Evolutionary conservation across 129 eudicot genomes (phyloP).

Genomic region (Pseudognaphalium luteoalbum): DNA sequence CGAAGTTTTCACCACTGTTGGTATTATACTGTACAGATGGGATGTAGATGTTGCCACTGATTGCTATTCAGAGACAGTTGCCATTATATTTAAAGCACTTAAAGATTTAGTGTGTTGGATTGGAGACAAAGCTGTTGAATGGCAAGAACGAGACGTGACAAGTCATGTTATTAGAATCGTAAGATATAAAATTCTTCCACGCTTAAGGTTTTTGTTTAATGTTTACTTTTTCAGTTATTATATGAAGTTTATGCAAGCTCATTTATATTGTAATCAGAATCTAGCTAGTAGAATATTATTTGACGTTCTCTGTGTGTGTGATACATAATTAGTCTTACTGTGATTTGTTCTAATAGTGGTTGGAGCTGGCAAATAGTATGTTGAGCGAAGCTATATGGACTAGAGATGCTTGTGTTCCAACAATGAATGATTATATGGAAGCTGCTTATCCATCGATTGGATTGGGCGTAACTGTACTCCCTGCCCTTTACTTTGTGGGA

Average conservation of each 20-base stretch:
- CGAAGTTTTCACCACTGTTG: no score
- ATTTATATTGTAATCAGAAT: no score
- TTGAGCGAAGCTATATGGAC: slow-evolving; percentile 54
- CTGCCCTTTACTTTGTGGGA: slow-evolving; percentile 52
- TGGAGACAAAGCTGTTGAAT: slow-evolving; percentile 43
- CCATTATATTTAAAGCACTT: slow-evolving; percentile 60
- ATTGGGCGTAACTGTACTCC: slow-evolving; percentile 60
- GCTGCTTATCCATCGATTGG: slow-evolving; percentile 54
- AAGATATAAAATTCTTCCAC: slow-evolving; percentile 12
- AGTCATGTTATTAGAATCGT: slow-evolving; percentile 57
- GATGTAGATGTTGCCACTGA: slow-evolving; percentile 44
- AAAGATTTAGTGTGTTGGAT: slow-evolving; percentile 43
- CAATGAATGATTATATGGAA: slow-evolving; percentile 55
- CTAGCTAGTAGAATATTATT: no score
- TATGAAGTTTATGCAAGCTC: no score
- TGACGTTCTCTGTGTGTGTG: no score
- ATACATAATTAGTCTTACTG: no score
- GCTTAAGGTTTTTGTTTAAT: no score
- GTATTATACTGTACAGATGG: slow-evolving; percentile 48
- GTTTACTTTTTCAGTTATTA: no score
- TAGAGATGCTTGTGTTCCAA: slow-evolving; percentile 28
- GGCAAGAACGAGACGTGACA: slow-evolving; percentile 53
- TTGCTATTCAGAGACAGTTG: slow-evolving; percentile 56
- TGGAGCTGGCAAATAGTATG: slow-evolving; percentile 41
- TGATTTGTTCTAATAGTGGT: slow-evolving; percentile 37